Conservation (phyloP, 495 filamentous ascomycete species). For the Trichodelitschia bisporula region DNA sequence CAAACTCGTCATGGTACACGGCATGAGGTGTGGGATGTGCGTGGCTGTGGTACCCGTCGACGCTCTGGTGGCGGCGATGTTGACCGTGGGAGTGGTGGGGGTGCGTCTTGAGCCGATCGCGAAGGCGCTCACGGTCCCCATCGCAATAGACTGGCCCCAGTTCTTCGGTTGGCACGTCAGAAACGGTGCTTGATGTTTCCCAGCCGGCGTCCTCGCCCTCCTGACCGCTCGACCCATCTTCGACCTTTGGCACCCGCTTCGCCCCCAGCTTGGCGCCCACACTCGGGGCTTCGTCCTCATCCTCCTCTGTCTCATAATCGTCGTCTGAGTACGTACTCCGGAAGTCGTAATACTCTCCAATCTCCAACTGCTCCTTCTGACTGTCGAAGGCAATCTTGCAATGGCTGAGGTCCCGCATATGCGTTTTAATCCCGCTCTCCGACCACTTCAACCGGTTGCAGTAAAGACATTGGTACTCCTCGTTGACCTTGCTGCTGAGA, state of each 20-base stretch:
- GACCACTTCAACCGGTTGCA: constrained; percentile 59
- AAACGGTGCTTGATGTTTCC: constrained; percentile 79
- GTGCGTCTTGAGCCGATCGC: constrained; percentile 32
- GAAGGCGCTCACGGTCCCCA: constrained; percentile 33
- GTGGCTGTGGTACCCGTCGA: constrained; percentile 51
- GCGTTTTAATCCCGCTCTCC: constrained; percentile 54
- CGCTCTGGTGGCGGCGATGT: constrained; percentile 37
- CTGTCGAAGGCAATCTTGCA: constrained; percentile 86
- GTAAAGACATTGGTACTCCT: constrained; percentile 58
- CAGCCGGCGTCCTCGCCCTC: constrained; percentile 37
- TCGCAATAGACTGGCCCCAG: constrained; percentile 47
- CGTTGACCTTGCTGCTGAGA: constrained; percentile 45
- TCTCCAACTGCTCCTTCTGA: constrained; percentile 75
- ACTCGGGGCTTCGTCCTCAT: constrained; percentile 18
- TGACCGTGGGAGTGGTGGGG: constrained; percentile 38
- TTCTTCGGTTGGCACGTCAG: constrained; percentile 56
- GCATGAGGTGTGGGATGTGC: constrained; percentile 33
- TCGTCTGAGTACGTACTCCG: constrained; percentile 72
- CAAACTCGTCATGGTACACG: constrained; percentile 71
- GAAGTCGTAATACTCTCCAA: constrained; percentile 99
- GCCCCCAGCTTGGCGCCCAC: constrained; percentile 32
- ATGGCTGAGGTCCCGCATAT: constrained; percentile 93
- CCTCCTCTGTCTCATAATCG: constrained; percentile 30
- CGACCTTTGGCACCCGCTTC: constrained; percentile 22
- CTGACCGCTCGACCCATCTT: constrained; percentile 11